Conservation (phyloP, 192 early-diverging fungal genomes). For the Backusella circina region DNA sequence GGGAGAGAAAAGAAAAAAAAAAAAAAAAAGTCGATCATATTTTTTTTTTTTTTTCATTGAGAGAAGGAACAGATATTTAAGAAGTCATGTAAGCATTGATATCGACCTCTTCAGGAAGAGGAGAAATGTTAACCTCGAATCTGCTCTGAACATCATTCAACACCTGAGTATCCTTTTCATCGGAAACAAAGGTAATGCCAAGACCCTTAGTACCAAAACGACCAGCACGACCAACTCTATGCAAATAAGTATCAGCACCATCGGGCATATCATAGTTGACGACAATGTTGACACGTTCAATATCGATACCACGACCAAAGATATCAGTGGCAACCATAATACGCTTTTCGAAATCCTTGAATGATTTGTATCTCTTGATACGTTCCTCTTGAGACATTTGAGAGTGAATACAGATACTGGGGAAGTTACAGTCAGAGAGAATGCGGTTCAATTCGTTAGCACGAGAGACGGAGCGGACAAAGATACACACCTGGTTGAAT, state of each 20-base stretch:
- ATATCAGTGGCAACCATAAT: slow-evolving; percentile 98
- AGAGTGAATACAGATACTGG: slow-evolving; percentile 90
- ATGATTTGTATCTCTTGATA: slow-evolving; percentile 87
- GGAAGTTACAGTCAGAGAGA: slow-evolving; percentile 87
- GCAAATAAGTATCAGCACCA: slow-evolving; percentile 85
- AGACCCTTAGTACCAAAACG: slow-evolving; percentile 99
- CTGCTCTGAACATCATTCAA: slow-evolving; percentile 87
- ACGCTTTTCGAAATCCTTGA: slow-evolving; percentile 93
- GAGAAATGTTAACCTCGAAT: slow-evolving; percentile 93
- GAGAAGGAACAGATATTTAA: slow-evolving; percentile 2
- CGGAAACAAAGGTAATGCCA: slow-evolving; percentile 90
- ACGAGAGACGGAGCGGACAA: slow-evolving; percentile 87
- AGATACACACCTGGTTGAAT: slow-evolving; percentile 98
- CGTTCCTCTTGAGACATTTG: slow-evolving; percentile 89
- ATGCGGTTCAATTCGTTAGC: slow-evolving; percentile 88
- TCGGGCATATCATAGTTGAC: slow-evolving; percentile 99
- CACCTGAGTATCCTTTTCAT: slow-evolving; percentile 70
- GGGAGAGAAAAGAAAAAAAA: neutral
- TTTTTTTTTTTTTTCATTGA: neutral
- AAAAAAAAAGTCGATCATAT: neutral
- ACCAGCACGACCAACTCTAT: slow-evolving; percentile 97
- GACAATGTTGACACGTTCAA: slow-evolving; percentile 98
- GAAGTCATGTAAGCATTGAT: slow-evolving; percentile 66
- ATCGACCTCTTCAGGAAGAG: slow-evolving; percentile 86
- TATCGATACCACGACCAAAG: slow-evolving; percentile 97